Evolutionary conservation across 1,139 yeast genomes (phyloP).

Genomic region (Trichomonascaceae sp.): DNA sequence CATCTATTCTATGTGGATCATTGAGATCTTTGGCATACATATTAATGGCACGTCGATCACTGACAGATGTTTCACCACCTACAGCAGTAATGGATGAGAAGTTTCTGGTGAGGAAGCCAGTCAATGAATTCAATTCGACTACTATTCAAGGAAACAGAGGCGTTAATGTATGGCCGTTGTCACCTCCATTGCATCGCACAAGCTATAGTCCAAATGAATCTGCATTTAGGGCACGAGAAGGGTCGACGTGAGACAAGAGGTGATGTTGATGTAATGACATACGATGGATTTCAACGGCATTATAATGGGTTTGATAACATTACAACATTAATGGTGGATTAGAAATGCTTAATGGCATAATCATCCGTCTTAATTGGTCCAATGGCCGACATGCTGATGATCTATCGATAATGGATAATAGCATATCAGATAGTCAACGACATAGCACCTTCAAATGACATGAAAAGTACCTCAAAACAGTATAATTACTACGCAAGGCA

Average conservation of each 20-base stretch:
- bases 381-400: too few species aligned
- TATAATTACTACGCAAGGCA: background rate
- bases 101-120: background rate
- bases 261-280: too few species aligned
- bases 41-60: conserved; percentile 14
- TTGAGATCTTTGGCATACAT: conserved; percentile 25
- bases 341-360: too few species aligned
- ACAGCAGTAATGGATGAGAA: background rate
- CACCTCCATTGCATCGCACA: background rate
- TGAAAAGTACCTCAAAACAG: background rate
- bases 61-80: background rate
- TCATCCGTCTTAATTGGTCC: too few species aligned
- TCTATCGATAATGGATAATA: too few species aligned
- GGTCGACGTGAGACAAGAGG: too few species aligned
- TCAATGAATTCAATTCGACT: background rate
- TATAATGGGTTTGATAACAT: too few species aligned
- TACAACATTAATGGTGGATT: too few species aligned
- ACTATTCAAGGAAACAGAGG: background rate
- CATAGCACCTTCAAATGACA: too few species aligned
- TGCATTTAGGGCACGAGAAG: background rate
- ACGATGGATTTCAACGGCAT: too few species aligned
- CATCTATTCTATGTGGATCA: conserved; percentile 24
- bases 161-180: background rate
- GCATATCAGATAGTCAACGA: too few species aligned
- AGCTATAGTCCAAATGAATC: background rate